Evolutionary conservation across 768 basidiomycete genomes (phyloP).

Genomic region (Mycena galopus): DNA sequence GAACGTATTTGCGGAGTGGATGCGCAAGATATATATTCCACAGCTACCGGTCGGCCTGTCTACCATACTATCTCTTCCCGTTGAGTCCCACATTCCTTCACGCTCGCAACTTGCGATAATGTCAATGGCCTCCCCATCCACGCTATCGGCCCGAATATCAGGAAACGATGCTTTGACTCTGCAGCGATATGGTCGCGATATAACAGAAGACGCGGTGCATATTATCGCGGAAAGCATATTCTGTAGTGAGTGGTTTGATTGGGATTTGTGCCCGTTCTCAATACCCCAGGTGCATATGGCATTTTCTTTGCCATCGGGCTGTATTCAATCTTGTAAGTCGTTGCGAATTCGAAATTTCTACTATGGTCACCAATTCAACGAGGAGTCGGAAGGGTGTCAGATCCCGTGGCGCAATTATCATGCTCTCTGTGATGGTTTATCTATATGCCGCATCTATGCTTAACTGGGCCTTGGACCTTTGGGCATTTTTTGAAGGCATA

Average conservation of each 20-base stretch:
- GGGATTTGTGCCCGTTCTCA: not conserved
- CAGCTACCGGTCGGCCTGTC: no score
- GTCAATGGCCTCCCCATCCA: no score
- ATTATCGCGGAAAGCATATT: not conserved
- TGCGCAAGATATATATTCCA: no score
- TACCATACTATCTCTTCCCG: no score
- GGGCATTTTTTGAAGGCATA: not conserved
- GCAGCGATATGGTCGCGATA: not conserved
- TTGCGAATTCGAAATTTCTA: not conserved
- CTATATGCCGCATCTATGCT: not conserved
- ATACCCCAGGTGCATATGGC: not conserved
- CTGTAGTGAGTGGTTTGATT: not conserved
- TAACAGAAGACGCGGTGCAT: not conserved
- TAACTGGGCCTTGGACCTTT: not conserved
- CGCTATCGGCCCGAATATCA: not conserved
- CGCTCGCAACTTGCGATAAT: not conserved
- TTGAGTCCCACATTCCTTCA: no score
- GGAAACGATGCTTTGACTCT: not conserved
- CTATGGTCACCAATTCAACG: not conserved
- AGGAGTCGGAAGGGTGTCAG: not conserved
- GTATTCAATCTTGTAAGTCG: not conserved
- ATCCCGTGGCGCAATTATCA: not conserved
- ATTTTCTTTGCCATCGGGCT: not conserved
- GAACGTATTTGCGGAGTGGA: no score
- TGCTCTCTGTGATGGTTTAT: not conserved